Evolutionary conservation across 1,139 yeast genomes (phyloP).

Genomic region (Tardiomyces depauwii): DNA sequence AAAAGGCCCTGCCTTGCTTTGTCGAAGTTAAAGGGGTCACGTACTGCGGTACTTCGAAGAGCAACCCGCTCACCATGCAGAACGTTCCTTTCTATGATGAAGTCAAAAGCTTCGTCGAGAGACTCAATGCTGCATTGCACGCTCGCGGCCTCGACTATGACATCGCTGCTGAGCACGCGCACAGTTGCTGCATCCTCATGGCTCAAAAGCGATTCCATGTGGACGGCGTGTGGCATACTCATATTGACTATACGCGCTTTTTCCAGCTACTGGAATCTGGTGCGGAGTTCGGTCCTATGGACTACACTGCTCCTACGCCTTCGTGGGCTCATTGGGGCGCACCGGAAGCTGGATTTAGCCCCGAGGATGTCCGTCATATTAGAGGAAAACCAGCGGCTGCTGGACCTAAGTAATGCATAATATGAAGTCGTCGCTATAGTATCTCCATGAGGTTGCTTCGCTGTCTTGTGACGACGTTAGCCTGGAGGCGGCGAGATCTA

Average conservation of each 20-base stretch:
- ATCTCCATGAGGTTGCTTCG: no score
- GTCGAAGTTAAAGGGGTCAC: slow-evolving; percentile 94
- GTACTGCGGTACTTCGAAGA: slow-evolving; percentile 76
- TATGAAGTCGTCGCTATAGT: not conserved
- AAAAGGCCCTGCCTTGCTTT: slow-evolving; percentile 71
- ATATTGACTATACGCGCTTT: slow-evolving; percentile 70
- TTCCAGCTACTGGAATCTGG: slow-evolving; percentile 54
- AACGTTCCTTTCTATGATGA: slow-evolving; percentile 92
- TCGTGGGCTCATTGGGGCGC: slow-evolving; percentile 90
- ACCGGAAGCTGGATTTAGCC: slow-evolving; percentile 78
- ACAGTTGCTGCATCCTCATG: slow-evolving; percentile 80
- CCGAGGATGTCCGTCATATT: slow-evolving; percentile 44
- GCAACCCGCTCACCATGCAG: slow-evolving; percentile 88
- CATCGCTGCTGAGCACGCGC: slow-evolving; percentile 92
- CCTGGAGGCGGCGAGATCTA: no score
- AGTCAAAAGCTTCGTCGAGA: slow-evolving; percentile 62
- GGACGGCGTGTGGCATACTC: slow-evolving; percentile 76
- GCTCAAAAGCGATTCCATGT: slow-evolving; percentile 66
- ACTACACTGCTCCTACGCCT: slow-evolving; percentile 72
- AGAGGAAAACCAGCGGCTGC: slow-evolving; percentile 14
- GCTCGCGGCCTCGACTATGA: slow-evolving; percentile 62
- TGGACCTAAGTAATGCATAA: not conserved
- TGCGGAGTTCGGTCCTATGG: slow-evolving; percentile 60
- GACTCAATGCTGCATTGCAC: slow-evolving; percentile 46
- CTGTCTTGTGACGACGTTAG: no score